A percentile compares a stretch with the other conserved stretches of the same genome.
These are phyloP conservation scores for Trichoderma gamsii DNA, from an alignment of 495 filamentous ascomycete genomes.

Conservation along the genomic window DNA sequence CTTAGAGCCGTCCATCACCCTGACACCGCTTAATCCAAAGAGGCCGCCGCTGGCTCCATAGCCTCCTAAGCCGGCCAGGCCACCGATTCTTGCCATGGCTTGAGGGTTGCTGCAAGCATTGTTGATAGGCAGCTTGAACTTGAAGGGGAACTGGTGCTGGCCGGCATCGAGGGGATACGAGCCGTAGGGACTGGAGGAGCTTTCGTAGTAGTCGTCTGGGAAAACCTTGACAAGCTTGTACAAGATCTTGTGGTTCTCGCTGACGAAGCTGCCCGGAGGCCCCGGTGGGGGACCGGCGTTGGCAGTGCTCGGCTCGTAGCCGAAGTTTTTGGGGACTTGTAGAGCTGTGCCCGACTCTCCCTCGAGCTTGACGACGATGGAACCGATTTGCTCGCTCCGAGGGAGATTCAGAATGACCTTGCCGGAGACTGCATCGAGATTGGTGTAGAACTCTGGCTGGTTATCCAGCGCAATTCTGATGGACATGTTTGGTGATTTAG, in stretches of 20 bases:
- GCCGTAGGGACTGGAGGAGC: conserved; percentile 55
- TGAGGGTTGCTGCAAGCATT: conserved; percentile 63
- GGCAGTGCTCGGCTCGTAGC: conserved; percentile 19
- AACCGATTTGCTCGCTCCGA: conserved; percentile 61
- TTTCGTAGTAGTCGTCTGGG: conserved; percentile 54
- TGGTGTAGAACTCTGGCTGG: conserved; percentile 72
- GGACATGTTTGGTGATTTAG: conserved; percentile 52
- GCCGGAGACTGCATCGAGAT: conserved; percentile 72
- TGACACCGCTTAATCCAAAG: conserved; percentile 37
- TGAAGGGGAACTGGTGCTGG: conserved; percentile 81
- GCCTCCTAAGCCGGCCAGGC: conserved; percentile 35
- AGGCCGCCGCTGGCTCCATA: conserved; percentile 27
- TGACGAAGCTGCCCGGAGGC: conserved; percentile 31
- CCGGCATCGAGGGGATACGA: conserved; percentile 63
- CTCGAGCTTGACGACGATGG: conserved; percentile 88
- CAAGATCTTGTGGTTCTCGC: conserved; percentile 54
- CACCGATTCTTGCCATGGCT: conserved; percentile 41
- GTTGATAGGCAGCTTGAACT: conserved; percentile 92
- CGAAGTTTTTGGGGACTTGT: conserved; percentile 30
- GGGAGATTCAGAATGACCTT: conserved; percentile 57
- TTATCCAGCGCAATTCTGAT: conserved; percentile 72
- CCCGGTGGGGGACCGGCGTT: conserved; percentile 1
- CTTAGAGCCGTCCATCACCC: conserved; percentile 46
- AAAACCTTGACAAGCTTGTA: conserved; percentile 75
- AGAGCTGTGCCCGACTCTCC: conserved; percentile 70